phyloP scores from a whole-genome alignment of 2,329 filamentous ascomycete genomes.

The Parascedosporium putredinis region DNA sequence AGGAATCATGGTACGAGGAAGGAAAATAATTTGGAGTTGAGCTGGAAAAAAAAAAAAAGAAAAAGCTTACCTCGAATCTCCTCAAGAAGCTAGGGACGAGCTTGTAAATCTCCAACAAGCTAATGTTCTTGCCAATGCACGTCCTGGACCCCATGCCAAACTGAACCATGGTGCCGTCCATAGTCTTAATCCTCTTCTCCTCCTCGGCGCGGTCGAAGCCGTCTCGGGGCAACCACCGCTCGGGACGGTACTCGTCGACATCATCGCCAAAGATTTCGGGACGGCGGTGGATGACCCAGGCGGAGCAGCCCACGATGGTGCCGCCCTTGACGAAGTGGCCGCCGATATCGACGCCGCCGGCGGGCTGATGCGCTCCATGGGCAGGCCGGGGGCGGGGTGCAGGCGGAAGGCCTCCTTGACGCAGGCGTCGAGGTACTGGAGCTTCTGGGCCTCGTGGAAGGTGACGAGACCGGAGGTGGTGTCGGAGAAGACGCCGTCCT shows the following conservation, averaged over 20 bases:
- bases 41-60: not conserved
- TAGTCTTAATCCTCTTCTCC: conserved; percentile 48
- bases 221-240: conserved; percentile 50
- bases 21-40: not conserved
- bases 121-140: conserved; percentile 60
- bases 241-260: conserved; percentile 55
- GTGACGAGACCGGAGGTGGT: conserved; percentile 51
- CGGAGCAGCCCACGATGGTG: conserved; percentile 63
- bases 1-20: not conserved
- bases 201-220: conserved; percentile 24
- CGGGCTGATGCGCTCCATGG: conserved; percentile 62
- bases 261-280: conserved; percentile 59
- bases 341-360: conserved; percentile 48
- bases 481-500: conserved; percentile 39
- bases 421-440: conserved; percentile 67
- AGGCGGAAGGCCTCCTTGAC: conserved; percentile 70
- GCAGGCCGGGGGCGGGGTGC: conserved; percentile 63
- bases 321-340: conserved; percentile 55
- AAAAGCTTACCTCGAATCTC: conserved; percentile 45
- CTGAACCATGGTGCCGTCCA: conserved; percentile 62
- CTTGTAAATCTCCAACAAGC: conserved; percentile 53
- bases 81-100: conserved; percentile 50
- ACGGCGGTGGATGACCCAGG: conserved; percentile 64
- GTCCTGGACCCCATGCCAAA: conserved; percentile 63
- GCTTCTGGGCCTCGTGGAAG: conserved; percentile 57